Evolutionary conservation across 2,329 filamentous ascomycete genomes (phyloP), one percentile per base, ranked within the genome.

Genomic region (Sporothrix curviconia): DNA sequence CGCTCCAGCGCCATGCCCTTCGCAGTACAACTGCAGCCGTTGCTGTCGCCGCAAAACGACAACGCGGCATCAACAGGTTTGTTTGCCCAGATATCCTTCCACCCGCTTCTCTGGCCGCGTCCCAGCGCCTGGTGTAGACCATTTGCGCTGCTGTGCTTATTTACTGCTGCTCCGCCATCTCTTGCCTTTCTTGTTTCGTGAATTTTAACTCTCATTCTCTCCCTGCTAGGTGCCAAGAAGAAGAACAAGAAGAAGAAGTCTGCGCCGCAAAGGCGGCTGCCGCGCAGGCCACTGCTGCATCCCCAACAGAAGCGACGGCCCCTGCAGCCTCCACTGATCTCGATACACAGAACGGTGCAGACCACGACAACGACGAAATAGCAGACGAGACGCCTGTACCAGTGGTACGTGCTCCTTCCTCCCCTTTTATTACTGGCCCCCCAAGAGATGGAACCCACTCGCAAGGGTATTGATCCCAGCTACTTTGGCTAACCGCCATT

Each of bases 171-270:
- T n/a, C n/a, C n/a, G n/a, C n/a, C n/a, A n/a, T n/a, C n/a, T n/a
- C n/a, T n/a, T n/a, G n/a, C n/a, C n/a, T n/a, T n/a, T n/a, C n/a
- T n/a, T n/a, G n/a, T n/a, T n/a, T n/a, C n/a, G n/a, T n/a, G n/a
- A n/a, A n/a, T n/a, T n/a, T n/a, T 68, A 46, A 68, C 61, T 51
- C 51, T 49, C 60, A 55, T 56, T 34, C 39, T 15, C 44, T 36
- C 37, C 44, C 44, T 46, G 46, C 42, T 25, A 64, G 65, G 74
- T 51, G 80, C 78, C 70, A 83, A 81, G 72, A 83, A 80, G 72
- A 78, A 76, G 67, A 78, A 76, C 65, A 82, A 78, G 65, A 83
- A 82, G 71, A 83, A 81, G 73, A 82, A 79, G 74, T 52, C 60
- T 7, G 80, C 77, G 73, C 73, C 44, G 72, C 71, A 67, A 80